phyloP scores from a whole-genome alignment of 805 yeast genomes.

The Lachancea sp. region DNA sequence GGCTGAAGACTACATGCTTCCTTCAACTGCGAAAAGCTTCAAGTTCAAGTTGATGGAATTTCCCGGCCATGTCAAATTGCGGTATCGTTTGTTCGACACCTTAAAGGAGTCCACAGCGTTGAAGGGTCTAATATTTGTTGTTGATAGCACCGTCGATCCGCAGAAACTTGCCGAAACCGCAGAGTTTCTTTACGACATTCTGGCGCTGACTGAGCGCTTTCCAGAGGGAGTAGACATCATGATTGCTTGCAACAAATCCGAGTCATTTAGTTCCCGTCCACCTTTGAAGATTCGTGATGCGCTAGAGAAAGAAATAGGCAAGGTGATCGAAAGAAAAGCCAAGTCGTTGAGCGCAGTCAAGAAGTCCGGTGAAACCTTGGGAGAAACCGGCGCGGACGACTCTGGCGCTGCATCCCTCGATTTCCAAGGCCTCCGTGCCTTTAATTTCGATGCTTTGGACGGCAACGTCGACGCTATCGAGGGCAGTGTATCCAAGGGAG shows the following conservation, averaged over 20 bases:
- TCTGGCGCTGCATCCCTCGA: slow-evolving; percentile 14
- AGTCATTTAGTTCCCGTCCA: slow-evolving; percentile 77
- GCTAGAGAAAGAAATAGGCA: slow-evolving; percentile 59
- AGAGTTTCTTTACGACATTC: slow-evolving; percentile 49
- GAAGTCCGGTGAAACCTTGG: slow-evolving; percentile 26
- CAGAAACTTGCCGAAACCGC: slow-evolving; percentile 49
- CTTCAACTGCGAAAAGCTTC: slow-evolving; percentile 34
- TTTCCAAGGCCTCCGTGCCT: slow-evolving; percentile 31
- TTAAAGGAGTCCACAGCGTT: slow-evolving; percentile 40
- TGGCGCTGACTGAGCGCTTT: slow-evolving; percentile 52
- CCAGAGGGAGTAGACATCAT: slow-evolving; percentile 68
- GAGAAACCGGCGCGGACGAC: slow-evolving; percentile 23
- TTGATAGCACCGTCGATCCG: slow-evolving; percentile 64
- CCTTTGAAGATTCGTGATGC: slow-evolving; percentile 49
- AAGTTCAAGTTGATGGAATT: slow-evolving; percentile 59
- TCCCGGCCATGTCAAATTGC: slow-evolving; percentile 84
- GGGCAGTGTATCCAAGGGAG: slow-evolving; percentile 62
- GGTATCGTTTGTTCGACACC: slow-evolving; percentile 46
- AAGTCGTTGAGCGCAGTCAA: slow-evolving; percentile 35
- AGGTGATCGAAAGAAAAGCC: slow-evolving; percentile 40
- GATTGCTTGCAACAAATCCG: slow-evolving; percentile 80
- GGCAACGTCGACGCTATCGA: slow-evolving; percentile 63
- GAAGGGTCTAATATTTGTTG: slow-evolving; percentile 64
- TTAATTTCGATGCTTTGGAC: slow-evolving; percentile 63
- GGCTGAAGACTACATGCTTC: slow-evolving; percentile 35